Evolutionary conservation across 805 yeast genomes (phyloP).

Genomic region (Gaillardinia entomophila): DNA sequence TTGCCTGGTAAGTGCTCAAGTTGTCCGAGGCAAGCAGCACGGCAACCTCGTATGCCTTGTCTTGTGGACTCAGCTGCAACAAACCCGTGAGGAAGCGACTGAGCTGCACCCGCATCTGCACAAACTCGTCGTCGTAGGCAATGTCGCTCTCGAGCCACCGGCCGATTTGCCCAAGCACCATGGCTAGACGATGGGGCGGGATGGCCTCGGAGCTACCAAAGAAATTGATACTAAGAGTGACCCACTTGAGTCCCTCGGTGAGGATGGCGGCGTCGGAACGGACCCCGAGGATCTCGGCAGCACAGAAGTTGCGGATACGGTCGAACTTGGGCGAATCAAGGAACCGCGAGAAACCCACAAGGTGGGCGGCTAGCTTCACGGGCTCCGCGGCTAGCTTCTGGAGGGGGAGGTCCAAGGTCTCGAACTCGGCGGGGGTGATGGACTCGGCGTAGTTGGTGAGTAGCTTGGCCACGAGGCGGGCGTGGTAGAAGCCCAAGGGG

Average conservation of each 20-base stretch:
- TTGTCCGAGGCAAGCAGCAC: constrained; percentile 38
- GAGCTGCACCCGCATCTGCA: constrained; percentile 45
- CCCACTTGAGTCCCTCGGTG: constrained; percentile 37
- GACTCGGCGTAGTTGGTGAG: neutral
- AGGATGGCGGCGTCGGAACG: constrained; percentile 35
- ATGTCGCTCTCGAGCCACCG: constrained; percentile 59
- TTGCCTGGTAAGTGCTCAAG: constrained; percentile 35
- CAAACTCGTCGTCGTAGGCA: constrained; percentile 53
- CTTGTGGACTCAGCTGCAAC: constrained; percentile 8
- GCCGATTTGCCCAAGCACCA: constrained; percentile 50
- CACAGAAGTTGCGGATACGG: constrained; percentile 52
- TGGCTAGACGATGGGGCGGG: constrained; percentile 58
- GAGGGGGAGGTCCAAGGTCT: constrained; percentile 25
- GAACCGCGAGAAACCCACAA: constrained; percentile 30
- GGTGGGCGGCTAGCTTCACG: constrained; percentile 21
- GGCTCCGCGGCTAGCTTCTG: constrained; percentile 25
- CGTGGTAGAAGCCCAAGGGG: neutral
- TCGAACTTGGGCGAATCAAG: constrained; percentile 37
- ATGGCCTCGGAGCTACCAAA: constrained; percentile 34
- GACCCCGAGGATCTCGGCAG: constrained; percentile 60
- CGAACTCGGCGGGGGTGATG: constrained; percentile 9
- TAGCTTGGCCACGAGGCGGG: neutral
- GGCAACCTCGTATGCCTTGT: constrained; percentile 24
- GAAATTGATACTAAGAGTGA: constrained; percentile 45
- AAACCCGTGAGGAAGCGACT: constrained; percentile 37